These are phyloP conservation scores for Suhomyces choctaworum DNA, from an alignment of 1,139 yeast species.

Conservation along the genomic window DNA sequence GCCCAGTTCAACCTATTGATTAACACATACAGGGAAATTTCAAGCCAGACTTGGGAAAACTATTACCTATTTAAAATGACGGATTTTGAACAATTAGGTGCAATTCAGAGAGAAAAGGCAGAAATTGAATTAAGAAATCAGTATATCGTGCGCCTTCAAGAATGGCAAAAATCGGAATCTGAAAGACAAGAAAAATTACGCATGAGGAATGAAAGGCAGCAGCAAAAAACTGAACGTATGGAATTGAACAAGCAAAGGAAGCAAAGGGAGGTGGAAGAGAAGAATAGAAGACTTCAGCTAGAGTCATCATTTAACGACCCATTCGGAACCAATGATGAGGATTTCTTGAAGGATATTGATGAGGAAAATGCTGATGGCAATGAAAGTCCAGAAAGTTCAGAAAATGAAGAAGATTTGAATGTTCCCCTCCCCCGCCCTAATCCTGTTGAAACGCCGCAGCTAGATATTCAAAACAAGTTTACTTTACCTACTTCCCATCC, in stretches of 20 bases:
- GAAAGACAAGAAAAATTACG: constrained; percentile 22
- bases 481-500: constrained; percentile 35
- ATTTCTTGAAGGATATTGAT: constrained; percentile 14
- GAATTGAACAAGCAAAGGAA: constrained; percentile 18
- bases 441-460: constrained; percentile 23
- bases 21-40: constrained; percentile 43
- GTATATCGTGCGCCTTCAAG: constrained; percentile 17
- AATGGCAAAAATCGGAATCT: constrained; percentile 22
- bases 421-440: constrained; percentile 24
- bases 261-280: constrained; percentile 15
- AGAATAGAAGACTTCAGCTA: constrained; percentile 14
- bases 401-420: constrained; percentile 11
- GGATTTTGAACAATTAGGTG: constrained; percentile 42
- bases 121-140: constrained; percentile 15
- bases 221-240: constrained; percentile 16
- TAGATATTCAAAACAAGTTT: constrained; percentile 28
- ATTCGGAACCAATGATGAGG: constrained; percentile 16
- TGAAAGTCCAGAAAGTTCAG: constrained; percentile 10
- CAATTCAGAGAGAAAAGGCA: constrained; percentile 19
- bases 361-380: constrained; percentile 11
- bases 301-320: constrained; percentile 25
- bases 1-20: constrained; percentile 43
- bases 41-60: constrained; percentile 42
- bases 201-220: constrained; percentile 13
- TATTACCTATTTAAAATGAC: constrained; percentile 41